Conservation (phyloP, 768 basidiomycete species). For the Russula vinacea region DNA sequence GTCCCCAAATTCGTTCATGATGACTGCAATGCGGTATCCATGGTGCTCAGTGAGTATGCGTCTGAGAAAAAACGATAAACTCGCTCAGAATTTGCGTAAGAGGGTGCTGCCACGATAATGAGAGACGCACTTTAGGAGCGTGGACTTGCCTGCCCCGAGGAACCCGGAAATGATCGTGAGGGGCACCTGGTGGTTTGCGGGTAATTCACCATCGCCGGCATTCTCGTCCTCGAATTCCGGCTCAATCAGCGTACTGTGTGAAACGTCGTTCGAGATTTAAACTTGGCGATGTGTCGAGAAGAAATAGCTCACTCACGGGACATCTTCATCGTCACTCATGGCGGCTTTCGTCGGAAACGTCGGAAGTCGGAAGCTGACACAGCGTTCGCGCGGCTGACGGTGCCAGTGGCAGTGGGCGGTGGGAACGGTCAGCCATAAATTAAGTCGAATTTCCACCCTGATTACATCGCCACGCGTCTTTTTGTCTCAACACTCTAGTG, state of each 20-base stretch:
- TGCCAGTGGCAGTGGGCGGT: too few species aligned
- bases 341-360: not conserved
- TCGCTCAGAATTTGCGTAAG: not conserved
- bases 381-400: too few species aligned
- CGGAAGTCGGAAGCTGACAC: not conserved
- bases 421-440: not conserved
- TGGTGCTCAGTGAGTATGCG: conserved; percentile 90
- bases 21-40: conserved; percentile 95
- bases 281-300: not conserved
- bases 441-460: not conserved
- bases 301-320: conserved; percentile 20
- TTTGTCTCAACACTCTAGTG: not conserved
- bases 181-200: conserved; percentile 52
- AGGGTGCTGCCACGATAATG: not conserved
- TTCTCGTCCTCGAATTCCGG: not conserved
- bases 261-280: not conserved
- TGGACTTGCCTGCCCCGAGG: conserved; percentile 92
- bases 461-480: conserved; percentile 9
- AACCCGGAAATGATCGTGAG: conserved; percentile 95
- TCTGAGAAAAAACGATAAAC: conserved; percentile 37
- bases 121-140: conserved; percentile 71
- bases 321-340: conserved; percentile 26
- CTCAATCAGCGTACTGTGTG: conserved; percentile 19
- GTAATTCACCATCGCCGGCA: not conserved
- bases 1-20: conserved; percentile 98